Evolutionary conservation across 495 filamentous ascomycete genomes (phyloP).

Genomic region (Penicillium silybi): DNA sequence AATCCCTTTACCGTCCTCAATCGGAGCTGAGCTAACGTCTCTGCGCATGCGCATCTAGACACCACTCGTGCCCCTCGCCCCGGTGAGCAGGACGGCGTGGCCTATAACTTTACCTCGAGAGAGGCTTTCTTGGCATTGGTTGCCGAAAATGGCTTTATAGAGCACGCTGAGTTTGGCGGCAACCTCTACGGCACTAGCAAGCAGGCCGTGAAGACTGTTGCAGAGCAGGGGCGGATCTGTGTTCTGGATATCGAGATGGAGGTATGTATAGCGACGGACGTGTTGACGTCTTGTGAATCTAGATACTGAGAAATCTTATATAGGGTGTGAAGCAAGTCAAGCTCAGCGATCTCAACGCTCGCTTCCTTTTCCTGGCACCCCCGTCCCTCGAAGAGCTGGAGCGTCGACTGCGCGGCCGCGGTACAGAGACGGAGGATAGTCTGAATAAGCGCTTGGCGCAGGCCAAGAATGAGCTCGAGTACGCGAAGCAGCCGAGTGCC

Average conservation of each 20-base stretch:
- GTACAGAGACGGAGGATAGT: conserved; percentile 76
- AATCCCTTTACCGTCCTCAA: neutral
- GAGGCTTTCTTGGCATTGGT: conserved; percentile 68
- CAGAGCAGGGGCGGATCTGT: conserved; percentile 48
- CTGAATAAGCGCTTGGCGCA: conserved; percentile 72
- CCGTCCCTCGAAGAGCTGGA: conserved; percentile 74
- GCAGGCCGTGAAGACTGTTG: conserved; percentile 69
- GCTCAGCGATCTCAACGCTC: conserved; percentile 66
- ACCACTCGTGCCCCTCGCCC: conserved; percentile 75
- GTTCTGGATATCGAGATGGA: conserved; percentile 89
- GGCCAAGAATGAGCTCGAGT: conserved; percentile 80
- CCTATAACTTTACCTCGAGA: conserved; percentile 77
- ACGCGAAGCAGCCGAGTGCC: conserved; percentile 63
- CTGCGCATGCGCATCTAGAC: conserved; percentile 35
- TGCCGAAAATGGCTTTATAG: conserved; percentile 72
- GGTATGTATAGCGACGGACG: conserved; percentile 34
- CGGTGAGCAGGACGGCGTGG: conserved; percentile 69
- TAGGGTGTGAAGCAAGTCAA: conserved; percentile 94
- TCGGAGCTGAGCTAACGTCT: neutral
- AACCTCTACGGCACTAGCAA: conserved; percentile 87
- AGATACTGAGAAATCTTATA: conserved; percentile 71
- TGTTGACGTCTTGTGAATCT: neutral
- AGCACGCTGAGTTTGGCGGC: conserved; percentile 81
- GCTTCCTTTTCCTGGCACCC: conserved; percentile 82
- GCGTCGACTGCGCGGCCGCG: conserved; percentile 70